These are phyloP conservation scores for Anacardium occidentale DNA, from an alignment of 345 rosid species.

Conservation along the genomic window DNA sequence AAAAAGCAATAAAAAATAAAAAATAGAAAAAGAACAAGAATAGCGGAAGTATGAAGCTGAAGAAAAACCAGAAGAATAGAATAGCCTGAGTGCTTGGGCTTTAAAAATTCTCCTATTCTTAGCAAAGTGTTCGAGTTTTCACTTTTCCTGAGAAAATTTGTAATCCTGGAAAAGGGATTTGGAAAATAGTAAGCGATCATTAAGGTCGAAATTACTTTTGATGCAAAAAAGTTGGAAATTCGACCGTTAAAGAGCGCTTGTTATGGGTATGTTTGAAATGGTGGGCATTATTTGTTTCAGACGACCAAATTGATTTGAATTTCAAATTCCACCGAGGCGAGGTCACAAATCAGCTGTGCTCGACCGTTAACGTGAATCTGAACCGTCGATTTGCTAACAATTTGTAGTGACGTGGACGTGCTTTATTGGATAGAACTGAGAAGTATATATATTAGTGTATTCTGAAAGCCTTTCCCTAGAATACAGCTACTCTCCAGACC, in stretches of 20 bases:
- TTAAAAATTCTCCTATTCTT: background rate
- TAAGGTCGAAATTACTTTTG: constrained; percentile 8
- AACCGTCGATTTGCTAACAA: background rate
- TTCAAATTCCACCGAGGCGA: background rate
- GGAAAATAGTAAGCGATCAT: background rate
- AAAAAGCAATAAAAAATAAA: too few relatives aligned
- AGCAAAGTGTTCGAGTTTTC: background rate
- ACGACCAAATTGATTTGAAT: constrained; percentile 12
- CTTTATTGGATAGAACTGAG: background rate
- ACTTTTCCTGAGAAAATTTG: constrained; percentile 11
- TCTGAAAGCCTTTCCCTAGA: background rate
- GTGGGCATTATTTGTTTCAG: background rate
- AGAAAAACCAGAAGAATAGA: constrained; percentile 26
- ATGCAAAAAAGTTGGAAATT: constrained; percentile 9
- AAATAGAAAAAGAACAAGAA: background rate
- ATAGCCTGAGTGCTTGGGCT: background rate
- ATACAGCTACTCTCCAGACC: background rate
- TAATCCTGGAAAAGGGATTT: constrained; percentile 13
- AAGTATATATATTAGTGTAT: background rate
- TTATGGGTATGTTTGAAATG: constrained; percentile 13
- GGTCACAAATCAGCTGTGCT: background rate
- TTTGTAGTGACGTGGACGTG: constrained; percentile 5
- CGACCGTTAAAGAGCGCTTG: constrained; percentile 40
- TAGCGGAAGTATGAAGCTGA: constrained; percentile 4
- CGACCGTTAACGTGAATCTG: background rate